Conservation (phyloP, 352 stramenopile species). For the Paralagenidium karlingii region DNA sequence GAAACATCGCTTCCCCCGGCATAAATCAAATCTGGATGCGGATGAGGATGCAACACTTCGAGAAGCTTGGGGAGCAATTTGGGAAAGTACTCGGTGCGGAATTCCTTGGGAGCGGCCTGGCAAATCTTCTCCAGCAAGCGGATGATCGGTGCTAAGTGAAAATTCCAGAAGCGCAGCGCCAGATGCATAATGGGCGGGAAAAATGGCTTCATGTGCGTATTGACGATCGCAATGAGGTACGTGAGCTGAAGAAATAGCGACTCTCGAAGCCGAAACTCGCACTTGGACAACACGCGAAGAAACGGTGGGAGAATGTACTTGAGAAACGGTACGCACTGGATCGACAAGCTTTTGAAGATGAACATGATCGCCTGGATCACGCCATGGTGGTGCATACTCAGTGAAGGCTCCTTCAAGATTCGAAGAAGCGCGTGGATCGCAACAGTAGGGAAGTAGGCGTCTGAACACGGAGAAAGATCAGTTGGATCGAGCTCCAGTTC, state of each 20-base stretch:
- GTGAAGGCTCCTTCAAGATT: slow-evolving; percentile 92
- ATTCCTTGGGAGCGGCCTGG: slow-evolving; percentile 57
- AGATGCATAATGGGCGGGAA: slow-evolving; percentile 94
- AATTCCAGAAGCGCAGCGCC: slow-evolving; percentile 93
- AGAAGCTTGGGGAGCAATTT: slow-evolving; percentile 82
- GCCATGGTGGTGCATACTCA: slow-evolving; percentile 92
- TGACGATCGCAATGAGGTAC: slow-evolving; percentile 92
- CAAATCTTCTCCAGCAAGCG: slow-evolving; percentile 89
- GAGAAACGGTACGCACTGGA: slow-evolving; percentile 93
- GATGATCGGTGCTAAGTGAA: slow-evolving; percentile 93
- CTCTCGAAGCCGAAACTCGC: slow-evolving; percentile 88
- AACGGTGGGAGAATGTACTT: slow-evolving; percentile 97
- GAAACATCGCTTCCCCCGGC: slow-evolving; percentile 20
- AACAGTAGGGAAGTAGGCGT: slow-evolving; percentile 96
- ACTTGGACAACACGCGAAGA: slow-evolving; percentile 84
- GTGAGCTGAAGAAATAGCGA: slow-evolving; percentile 95
- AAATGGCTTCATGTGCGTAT: slow-evolving; percentile 94
- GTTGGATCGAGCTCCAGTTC: slow-evolving; percentile 57
- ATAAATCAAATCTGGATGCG: slow-evolving; percentile 54
- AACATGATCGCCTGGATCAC: slow-evolving; percentile 98
- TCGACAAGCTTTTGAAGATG: slow-evolving; percentile 96
- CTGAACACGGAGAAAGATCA: slow-evolving; percentile 54
- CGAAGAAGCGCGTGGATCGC: slow-evolving; percentile 93
- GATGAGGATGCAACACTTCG: slow-evolving; percentile 70
- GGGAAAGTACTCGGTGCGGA: slow-evolving; percentile 77